A percentile compares a stretch with the other conserved stretches of the same genome.
phyloP scores from a whole-genome alignment of 2,329 filamentous ascomycete genomes.

The Xylariaceae sp. region DNA sequence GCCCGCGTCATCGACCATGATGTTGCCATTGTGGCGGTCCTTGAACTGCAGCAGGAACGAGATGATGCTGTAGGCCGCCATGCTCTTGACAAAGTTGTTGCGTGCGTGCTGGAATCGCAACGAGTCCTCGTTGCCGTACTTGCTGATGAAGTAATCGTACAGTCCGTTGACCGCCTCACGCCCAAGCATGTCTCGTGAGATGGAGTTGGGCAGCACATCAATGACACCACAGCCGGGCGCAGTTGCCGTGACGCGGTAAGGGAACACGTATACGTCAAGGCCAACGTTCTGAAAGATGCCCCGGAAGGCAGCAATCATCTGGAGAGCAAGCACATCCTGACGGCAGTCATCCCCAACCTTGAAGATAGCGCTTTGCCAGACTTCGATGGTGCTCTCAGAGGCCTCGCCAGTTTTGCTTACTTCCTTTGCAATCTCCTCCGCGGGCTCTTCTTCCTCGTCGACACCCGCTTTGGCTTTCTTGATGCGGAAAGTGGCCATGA shows the following conservation, averaged over 20 bases:
- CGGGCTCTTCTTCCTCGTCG: slow-evolving; percentile 45
- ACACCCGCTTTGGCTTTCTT: slow-evolving; percentile 61
- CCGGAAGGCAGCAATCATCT: slow-evolving; percentile 96
- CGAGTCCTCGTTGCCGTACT: slow-evolving; percentile 94
- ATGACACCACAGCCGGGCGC: slow-evolving; percentile 97
- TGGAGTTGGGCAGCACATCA: slow-evolving; percentile 94
- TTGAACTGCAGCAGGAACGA: slow-evolving; percentile 98
- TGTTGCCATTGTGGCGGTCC: slow-evolving; percentile 97
- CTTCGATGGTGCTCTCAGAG: slow-evolving; percentile 62
- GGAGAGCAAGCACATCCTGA: slow-evolving; percentile 90
- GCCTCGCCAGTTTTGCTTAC: slow-evolving; percentile 29
- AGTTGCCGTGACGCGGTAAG: slow-evolving; percentile 93
- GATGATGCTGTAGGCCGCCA: slow-evolving; percentile 97
- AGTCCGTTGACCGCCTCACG: slow-evolving; percentile 96
- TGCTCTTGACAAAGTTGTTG: slow-evolving; percentile 97
- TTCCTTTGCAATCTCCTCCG: slow-evolving; percentile 43
- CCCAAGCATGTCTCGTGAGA: slow-evolving; percentile 96
- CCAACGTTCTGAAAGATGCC: slow-evolving; percentile 95
- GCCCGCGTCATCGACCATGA: slow-evolving; percentile 96
- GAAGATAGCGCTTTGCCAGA: slow-evolving; percentile 99
- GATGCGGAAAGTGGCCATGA: slow-evolving; percentile 98
- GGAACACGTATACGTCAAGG: slow-evolving; percentile 93
- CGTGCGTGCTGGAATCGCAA: slow-evolving; percentile 91
- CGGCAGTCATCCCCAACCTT: slow-evolving; percentile 98
- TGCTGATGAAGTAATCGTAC: slow-evolving; percentile 96